Evolutionary conservation across 352 stramenopile genomes (phyloP).

Genomic region (Phytophthora aleatoria): DNA sequence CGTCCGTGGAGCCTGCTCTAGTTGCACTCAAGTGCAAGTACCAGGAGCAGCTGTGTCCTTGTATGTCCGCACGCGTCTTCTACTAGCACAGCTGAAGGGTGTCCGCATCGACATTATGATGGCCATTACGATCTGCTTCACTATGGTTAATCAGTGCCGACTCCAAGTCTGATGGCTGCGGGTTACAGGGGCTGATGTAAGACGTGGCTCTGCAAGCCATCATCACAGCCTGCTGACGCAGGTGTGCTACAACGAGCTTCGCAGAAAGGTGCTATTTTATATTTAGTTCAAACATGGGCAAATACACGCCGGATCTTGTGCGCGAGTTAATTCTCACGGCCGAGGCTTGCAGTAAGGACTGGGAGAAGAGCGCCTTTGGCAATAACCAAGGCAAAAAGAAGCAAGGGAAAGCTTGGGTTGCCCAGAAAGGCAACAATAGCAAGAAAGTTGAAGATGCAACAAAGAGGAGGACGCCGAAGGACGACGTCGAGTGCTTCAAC

Average conservation of each 20-base stretch:
- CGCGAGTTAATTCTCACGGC: neutral
- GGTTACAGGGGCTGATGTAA: too few species aligned
- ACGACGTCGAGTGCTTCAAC: neutral
- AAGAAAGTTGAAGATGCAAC: neutral
- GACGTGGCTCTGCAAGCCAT: too few species aligned
- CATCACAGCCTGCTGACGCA: neutral
- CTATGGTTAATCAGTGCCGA: too few species aligned
- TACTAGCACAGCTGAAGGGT: too few species aligned
- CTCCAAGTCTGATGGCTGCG: too few species aligned
- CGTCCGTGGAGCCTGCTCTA: too few species aligned
- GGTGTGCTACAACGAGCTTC: conserved; percentile 7
- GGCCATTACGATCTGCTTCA: too few species aligned
- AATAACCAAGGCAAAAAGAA: conserved; percentile 8
- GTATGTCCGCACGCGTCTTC: too few species aligned
- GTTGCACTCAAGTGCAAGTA: too few species aligned
- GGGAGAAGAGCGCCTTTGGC: neutral
- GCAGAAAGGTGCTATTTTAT: conserved; percentile 5
- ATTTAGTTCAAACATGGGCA: conserved; percentile 11
- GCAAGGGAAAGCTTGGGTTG: neutral
- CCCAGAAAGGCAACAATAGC: neutral
- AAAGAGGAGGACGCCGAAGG: neutral
- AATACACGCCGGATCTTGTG: conserved; percentile 1
- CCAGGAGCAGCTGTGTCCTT: too few species aligned
- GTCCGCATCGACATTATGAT: too few species aligned
- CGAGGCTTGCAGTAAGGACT: conserved; percentile 1